Conservation (phyloP, 164 flowering plant genomes). For the Aristolochia fimbriata region DNA sequence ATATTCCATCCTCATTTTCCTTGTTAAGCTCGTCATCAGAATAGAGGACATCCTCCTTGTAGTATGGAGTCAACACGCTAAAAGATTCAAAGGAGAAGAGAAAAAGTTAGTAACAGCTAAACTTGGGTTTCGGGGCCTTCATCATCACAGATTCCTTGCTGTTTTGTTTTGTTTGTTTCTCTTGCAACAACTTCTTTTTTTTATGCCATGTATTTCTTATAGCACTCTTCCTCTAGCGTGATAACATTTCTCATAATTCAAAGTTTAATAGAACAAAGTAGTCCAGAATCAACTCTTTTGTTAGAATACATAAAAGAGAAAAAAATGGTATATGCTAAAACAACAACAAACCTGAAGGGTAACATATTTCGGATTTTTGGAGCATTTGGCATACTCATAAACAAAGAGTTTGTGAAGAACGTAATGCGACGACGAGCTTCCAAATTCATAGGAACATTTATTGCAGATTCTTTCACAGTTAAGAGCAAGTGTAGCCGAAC, state of each 20-base stretch:
- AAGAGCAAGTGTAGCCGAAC: slow-evolving; percentile 78
- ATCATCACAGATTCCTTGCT: too few species aligned
- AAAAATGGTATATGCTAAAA: not conserved
- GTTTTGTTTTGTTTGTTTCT: too few species aligned
- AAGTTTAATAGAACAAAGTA: too few species aligned
- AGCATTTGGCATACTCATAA: slow-evolving; percentile 92
- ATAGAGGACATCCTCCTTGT: slow-evolving; percentile 85
- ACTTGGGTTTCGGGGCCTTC: too few species aligned
- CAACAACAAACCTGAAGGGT: slow-evolving; percentile 71
- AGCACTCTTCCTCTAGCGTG: too few species aligned
- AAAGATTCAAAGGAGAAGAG: not conserved
- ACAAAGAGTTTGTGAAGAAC: slow-evolving; percentile 90
- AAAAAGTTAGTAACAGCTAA: too few species aligned
- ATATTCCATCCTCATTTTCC: slow-evolving; percentile 97
- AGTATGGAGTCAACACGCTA: slow-evolving; percentile 94
- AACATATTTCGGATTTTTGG: slow-evolving; percentile 94
- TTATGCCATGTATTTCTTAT: too few species aligned
- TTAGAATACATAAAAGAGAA: not conserved
- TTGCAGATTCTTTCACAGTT: slow-evolving; percentile 95
- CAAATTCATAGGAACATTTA: slow-evolving; percentile 88
- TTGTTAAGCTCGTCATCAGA: slow-evolving; percentile 66
- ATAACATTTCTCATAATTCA: too few species aligned
- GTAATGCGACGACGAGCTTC: slow-evolving; percentile 98
- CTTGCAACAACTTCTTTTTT: too few species aligned
- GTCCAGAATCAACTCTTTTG: too few species aligned